phyloP scores from a whole-genome alignment of 1,284 basidiomycete species.

The Neonothopanus nambi region DNA sequence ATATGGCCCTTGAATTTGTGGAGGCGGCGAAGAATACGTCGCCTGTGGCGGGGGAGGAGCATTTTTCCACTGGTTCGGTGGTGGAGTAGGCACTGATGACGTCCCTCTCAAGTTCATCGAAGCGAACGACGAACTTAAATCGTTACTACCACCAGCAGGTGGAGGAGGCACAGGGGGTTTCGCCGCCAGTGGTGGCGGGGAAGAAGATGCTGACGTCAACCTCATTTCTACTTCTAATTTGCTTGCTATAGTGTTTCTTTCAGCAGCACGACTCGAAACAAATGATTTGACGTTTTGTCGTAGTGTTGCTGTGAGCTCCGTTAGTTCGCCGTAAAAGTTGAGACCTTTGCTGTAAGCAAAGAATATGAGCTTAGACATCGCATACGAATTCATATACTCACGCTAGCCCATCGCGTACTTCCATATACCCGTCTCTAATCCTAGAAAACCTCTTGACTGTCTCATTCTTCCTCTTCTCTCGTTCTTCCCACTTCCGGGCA shows the following conservation, averaged over 20 bases:
- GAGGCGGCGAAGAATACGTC: neutral
- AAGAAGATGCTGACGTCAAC: slow-evolving; percentile 40
- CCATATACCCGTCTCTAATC: slow-evolving; percentile 83
- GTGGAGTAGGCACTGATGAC: slow-evolving; percentile 8
- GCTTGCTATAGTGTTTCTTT: slow-evolving; percentile 68
- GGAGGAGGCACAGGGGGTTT: slow-evolving; percentile 55
- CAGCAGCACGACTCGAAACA: slow-evolving; percentile 62
- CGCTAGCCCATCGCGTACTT: slow-evolving; percentile 84
- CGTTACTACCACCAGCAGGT: slow-evolving; percentile 39
- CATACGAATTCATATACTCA: too few relatives aligned
- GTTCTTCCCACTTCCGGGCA: slow-evolving; percentile 77
- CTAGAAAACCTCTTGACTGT: slow-evolving; percentile 69
- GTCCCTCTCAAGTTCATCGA: slow-evolving; percentile 46
- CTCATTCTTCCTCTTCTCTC: slow-evolving; percentile 77
- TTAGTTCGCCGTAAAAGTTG: slow-evolving; percentile 87
- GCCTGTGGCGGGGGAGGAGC: neutral
- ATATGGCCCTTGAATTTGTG: too few relatives aligned
- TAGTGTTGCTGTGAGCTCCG: slow-evolving; percentile 63
- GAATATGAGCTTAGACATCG: too few relatives aligned
- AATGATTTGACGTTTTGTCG: slow-evolving; percentile 64
- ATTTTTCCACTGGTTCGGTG: neutral
- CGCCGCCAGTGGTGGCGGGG: slow-evolving; percentile 41
- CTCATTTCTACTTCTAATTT: slow-evolving; percentile 75
- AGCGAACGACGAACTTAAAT: slow-evolving; percentile 52
- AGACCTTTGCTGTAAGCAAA: slow-evolving; percentile 82